Evolutionary conservation across 2,329 filamentous ascomycete genomes (phyloP).

Genomic region (Talaromyces funiculosus): DNA sequence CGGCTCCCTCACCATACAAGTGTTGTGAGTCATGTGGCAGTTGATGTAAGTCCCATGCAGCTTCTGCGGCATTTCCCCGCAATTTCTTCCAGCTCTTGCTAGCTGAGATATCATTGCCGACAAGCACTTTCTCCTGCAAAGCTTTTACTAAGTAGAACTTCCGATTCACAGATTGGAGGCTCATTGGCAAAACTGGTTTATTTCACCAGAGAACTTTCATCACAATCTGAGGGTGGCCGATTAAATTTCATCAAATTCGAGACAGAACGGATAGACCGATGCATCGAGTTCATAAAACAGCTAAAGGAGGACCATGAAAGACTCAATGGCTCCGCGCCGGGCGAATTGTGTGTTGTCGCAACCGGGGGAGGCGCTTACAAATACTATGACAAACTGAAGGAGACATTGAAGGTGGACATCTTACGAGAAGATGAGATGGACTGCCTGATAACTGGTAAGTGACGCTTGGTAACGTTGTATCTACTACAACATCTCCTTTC

Average conservation of each 20-base stretch:
- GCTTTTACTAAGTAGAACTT: not conserved
- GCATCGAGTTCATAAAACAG: slow-evolving; percentile 83
- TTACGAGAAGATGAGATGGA: slow-evolving; percentile 97
- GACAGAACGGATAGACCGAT: slow-evolving; percentile 88
- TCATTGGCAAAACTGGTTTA: slow-evolving; percentile 95
- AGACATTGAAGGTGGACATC: slow-evolving; percentile 79
- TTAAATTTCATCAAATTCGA: slow-evolving; percentile 96
- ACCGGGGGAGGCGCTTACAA: slow-evolving; percentile 96
- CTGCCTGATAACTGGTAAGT: slow-evolving; percentile 84
- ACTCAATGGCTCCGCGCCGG: slow-evolving; percentile 63
- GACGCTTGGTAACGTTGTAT: too few relatives aligned
- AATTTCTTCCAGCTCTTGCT: slow-evolving; percentile 17
- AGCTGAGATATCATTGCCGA: not conserved
- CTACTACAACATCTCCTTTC: not conserved
- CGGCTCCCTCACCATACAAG: slow-evolving; percentile 92
- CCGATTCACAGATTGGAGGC: slow-evolving; percentile 69
- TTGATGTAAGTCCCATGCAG: slow-evolving; percentile 65
- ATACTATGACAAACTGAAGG: slow-evolving; percentile 85
- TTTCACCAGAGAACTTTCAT: slow-evolving; percentile 82
- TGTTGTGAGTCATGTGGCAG: slow-evolving; percentile 91
- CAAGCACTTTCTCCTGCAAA: not conserved
- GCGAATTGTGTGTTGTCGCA: slow-evolving; percentile 84
- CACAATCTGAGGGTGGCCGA: slow-evolving; percentile 74
- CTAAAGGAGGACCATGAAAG: slow-evolving; percentile 75
- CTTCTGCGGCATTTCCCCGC: slow-evolving; percentile 25